Base-by-base conservation (phyloP, 2,329 filamentous ascomycete species). In the Ophiognomonia clavigignenti-juglandacearum region DNA sequence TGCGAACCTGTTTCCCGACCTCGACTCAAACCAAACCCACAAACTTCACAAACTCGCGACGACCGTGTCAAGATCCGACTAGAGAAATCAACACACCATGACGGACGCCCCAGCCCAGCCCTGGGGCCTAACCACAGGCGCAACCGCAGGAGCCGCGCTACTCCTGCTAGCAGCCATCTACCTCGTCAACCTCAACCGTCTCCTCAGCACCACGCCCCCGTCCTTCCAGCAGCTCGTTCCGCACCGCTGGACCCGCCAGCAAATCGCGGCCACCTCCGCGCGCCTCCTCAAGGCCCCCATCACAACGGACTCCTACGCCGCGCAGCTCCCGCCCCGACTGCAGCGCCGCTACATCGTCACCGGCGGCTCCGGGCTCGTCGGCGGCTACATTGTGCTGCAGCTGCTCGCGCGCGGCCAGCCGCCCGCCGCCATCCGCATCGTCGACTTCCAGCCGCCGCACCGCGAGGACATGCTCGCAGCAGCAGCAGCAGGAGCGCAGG, bases 301-400 rank as follows among this genome's bases (percentile, higher is more conserved):
- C 29, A 59, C 61, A 46, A 48, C 51, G 2, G 44, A 47, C 5
- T 52, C 50, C 2, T 64, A 57, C 54, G 49, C 48, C 0, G 50
- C 56, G 13, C 54, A 61, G 26, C 55, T 68, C 10, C 65, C 65
- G 6, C 63, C 64, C 0, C 60, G 55, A 24, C 55, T 62, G 31
- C 51, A 60, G n/a, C 61, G 65, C 4, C 64, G 65, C 16, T 68
- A 68, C 49, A 52, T 67, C 26, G 52, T 68, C 6, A 65, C 63
- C 1, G 65, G 65, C 20, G 65, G 65, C n/a, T 61, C 57, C 77
- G 75, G 77, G 5, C 69, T 80, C 26, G 73, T 81, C 3, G 78
- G 77, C 4, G 71, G 75, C 26, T 74, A 72, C 58, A 73, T 81
- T 27, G 71, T 77, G 10, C 61, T 72, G 8, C 73, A 78, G 51